Conservation (phyloP, 2,329 filamentous ascomycete species). For the Lachnellula hyalina region DNA sequence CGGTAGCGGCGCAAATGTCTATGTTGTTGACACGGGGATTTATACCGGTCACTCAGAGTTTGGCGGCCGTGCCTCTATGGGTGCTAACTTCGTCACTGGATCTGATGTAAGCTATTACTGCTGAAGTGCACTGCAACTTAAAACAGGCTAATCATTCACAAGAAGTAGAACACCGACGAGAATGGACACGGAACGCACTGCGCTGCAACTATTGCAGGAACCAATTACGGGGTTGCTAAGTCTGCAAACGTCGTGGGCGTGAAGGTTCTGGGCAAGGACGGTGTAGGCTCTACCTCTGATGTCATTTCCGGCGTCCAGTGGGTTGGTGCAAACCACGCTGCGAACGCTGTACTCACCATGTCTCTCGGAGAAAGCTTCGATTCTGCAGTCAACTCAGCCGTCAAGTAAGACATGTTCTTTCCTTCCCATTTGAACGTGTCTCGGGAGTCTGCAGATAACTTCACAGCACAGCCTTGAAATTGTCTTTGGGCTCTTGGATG, state of each 20-base stretch:
- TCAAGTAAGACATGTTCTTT: constrained; percentile 9
- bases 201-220: constrained; percentile 36
- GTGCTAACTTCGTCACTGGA: constrained; percentile 30
- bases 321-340: constrained; percentile 27
- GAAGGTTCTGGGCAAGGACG: constrained; percentile 33
- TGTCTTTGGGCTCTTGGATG: constrained; percentile 33
- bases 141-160: background rate
- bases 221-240: constrained; percentile 38
- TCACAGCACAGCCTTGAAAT: constrained; percentile 26
- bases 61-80: constrained; percentile 31
- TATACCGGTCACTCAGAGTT: constrained; percentile 32
- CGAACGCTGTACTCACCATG: constrained; percentile 49
- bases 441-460: too few species aligned
- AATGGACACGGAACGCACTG: constrained; percentile 40
- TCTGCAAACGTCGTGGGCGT: constrained; percentile 34
- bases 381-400: constrained; percentile 43
- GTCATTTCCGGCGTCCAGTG: constrained; percentile 36
- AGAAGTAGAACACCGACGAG: constrained; percentile 30
- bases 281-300: constrained; percentile 31
- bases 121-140: background rate
- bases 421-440: too few species aligned
- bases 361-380: constrained; percentile 46
- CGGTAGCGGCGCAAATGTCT: constrained; percentile 31
- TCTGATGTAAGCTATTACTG: constrained; percentile 15
- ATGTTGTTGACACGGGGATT: constrained; percentile 36